These are phyloP conservation scores for Phanerochaete carnosa DNA, from an alignment of 768 basidiomycete genomes.

Conservation along the genomic window DNA sequence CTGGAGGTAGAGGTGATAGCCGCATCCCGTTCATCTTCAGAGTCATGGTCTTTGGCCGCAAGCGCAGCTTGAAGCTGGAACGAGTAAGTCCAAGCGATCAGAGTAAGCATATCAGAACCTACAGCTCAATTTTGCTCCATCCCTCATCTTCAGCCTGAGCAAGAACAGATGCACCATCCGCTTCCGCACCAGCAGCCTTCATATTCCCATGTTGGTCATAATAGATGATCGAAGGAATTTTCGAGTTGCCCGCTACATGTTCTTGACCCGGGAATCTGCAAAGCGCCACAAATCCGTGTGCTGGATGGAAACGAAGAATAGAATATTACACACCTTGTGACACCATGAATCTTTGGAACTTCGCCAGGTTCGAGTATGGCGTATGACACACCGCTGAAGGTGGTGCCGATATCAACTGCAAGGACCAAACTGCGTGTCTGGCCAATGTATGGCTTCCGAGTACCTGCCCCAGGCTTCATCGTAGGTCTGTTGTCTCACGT, in stretches of 20 bases:
- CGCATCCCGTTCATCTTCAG: constrained; percentile 85
- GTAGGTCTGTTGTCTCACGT: constrained; percentile 6
- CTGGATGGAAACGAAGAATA: background rate
- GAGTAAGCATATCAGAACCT: constrained; percentile 25
- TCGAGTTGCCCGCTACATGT: constrained; percentile 81
- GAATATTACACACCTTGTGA: constrained; percentile 55
- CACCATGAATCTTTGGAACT: constrained; percentile 77
- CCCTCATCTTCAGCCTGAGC: constrained; percentile 73
- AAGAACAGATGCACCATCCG: constrained; percentile 53
- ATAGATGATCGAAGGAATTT: constrained; percentile 77
- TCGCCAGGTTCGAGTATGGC: constrained; percentile 80
- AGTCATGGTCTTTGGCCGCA: constrained; percentile 75
- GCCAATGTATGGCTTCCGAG: constrained; percentile 73
- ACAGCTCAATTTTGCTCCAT: constrained; percentile 79
- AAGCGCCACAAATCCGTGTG: background rate
- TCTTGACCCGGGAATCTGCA: constrained; percentile 79
- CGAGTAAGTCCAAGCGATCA: constrained; percentile 1
- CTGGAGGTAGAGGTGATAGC: constrained; percentile 60
- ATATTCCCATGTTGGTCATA: constrained; percentile 65
- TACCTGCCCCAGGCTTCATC: constrained; percentile 57
- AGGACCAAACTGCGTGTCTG: constrained; percentile 63
- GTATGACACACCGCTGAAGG: constrained; percentile 81
- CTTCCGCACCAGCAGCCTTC: constrained; percentile 76
- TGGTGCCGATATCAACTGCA: constrained; percentile 80
- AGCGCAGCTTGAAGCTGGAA: constrained; percentile 72